Evolutionary conservation across 352 stramenopile genomes (phyloP).

Genomic region (Pythium oligandrum): DNA sequence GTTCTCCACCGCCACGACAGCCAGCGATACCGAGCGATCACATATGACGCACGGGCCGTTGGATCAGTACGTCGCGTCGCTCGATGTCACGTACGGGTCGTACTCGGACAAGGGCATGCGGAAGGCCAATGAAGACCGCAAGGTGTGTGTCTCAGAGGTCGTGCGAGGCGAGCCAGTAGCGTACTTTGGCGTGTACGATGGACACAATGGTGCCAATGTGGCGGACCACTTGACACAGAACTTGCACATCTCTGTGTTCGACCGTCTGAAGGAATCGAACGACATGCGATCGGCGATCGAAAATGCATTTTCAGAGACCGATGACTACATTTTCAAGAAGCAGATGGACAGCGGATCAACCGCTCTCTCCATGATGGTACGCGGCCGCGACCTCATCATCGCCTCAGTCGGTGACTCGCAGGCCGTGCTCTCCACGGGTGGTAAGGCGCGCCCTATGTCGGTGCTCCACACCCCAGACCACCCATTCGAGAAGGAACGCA

Average conservation of each 20-base stretch:
- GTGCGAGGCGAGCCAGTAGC: conserved; percentile 57
- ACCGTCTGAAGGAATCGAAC: conserved; percentile 31
- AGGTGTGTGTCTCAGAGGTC: conserved; percentile 38
- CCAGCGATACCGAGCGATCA: conserved; percentile 70
- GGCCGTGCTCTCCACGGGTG: conserved; percentile 61
- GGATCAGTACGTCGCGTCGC: conserved; percentile 45
- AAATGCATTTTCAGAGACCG: conserved; percentile 49
- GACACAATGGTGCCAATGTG: conserved; percentile 67
- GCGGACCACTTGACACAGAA: conserved; percentile 59
- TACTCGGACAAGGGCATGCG: conserved; percentile 75
- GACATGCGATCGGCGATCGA: conserved; percentile 20
- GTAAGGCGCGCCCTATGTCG: conserved; percentile 52
- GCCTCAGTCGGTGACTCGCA: conserved; percentile 81
- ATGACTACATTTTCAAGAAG: conserved; percentile 68
- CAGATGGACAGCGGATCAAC: conserved; percentile 76
- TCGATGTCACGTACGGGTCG: conserved; percentile 60
- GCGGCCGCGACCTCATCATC: conserved; percentile 42
- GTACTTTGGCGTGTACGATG: conserved; percentile 85
- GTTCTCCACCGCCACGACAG: conserved; percentile 70
- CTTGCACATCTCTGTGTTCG: conserved; percentile 57
- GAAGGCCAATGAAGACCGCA: conserved; percentile 73
- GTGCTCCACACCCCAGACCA: conserved; percentile 63
- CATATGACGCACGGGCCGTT: conserved; percentile 38
- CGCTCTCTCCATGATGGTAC: conserved; percentile 55
- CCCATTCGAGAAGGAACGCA: conserved; percentile 69